A percentile compares a stretch with the other conserved stretches of the same genome.
Evolutionary conservation across 257 asterid species (phyloP).

Genomic region (Nemophila menziesii): DNA sequence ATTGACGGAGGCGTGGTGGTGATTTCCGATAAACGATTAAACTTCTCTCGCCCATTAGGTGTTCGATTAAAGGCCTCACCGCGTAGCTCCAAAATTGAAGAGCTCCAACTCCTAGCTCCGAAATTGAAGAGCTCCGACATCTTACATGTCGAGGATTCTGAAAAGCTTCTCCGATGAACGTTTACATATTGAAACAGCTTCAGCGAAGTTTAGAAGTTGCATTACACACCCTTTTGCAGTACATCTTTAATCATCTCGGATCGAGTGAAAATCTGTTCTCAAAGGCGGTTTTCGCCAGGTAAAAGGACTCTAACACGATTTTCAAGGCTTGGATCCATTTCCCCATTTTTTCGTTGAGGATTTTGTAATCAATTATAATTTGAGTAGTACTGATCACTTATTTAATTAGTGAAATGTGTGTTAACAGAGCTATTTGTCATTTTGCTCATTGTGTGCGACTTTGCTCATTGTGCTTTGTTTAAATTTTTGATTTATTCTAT

Average conservation of each 20-base stretch:
- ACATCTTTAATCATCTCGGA: slow-evolving; percentile 74
- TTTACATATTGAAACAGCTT: slow-evolving; percentile 83
- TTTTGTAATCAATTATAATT: slow-evolving; percentile 66
- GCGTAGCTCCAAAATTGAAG: too few relatives aligned
- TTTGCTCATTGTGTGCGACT: too few relatives aligned
- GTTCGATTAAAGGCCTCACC: too few relatives aligned
- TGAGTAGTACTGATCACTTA: too few relatives aligned
- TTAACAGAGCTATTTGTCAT: too few relatives aligned
- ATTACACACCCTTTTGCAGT: slow-evolving; percentile 81
- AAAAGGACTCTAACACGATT: slow-evolving; percentile 58
- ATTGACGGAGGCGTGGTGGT: too few relatives aligned
- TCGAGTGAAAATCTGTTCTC: slow-evolving; percentile 63
- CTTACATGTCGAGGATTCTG: slow-evolving; percentile 85
- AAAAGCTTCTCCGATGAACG: slow-evolving; percentile 83
- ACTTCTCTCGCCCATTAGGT: too few relatives aligned
- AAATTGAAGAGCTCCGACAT: slow-evolving; percentile 49
- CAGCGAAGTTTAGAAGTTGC: slow-evolving; percentile 93
- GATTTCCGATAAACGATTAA: too few relatives aligned
- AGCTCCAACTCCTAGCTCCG: too few relatives aligned
- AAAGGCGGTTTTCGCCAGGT: slow-evolving; percentile 56
- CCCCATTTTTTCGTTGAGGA: slow-evolving; percentile 81
- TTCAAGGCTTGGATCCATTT: slow-evolving; percentile 85
- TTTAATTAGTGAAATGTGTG: too few relatives aligned
- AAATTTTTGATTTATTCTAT: too few relatives aligned
- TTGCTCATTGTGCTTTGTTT: too few relatives aligned